Conservation (phyloP, 2,329 filamentous ascomycete genomes). For the Xylaria polymorpha region DNA sequence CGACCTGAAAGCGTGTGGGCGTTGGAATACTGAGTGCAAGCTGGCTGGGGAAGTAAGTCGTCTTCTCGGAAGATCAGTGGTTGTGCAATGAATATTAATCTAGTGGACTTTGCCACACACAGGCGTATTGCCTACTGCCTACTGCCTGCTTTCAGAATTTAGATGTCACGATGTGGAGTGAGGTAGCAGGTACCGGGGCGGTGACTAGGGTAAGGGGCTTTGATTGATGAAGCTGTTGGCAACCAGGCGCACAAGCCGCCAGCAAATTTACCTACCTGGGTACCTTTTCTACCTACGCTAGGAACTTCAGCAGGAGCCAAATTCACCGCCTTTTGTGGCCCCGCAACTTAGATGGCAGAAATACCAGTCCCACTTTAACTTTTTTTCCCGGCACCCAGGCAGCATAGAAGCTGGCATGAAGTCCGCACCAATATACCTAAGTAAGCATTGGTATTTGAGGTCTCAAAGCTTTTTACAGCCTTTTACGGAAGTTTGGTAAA, state of each 20-base stretch:
- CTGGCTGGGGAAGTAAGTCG: background rate
- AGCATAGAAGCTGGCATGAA: background rate
- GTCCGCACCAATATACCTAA: background rate
- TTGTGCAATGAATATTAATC: constrained; percentile 8
- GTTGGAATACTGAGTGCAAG: background rate
- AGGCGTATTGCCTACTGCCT: background rate
- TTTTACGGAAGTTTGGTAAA: background rate
- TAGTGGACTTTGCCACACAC: background rate
- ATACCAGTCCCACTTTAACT: constrained; percentile 19
- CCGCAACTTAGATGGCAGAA: constrained; percentile 37
- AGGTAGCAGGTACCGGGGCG: background rate
- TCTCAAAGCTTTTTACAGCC: too few relatives aligned
- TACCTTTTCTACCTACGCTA: background rate
- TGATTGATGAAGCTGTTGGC: constrained; percentile 13
- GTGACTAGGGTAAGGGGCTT: constrained; percentile 1
- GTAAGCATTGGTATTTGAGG: too few relatives aligned
- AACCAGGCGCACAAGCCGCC: background rate
- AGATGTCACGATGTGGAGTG: constrained; percentile 12
- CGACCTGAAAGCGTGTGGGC: background rate
- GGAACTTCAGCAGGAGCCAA: background rate
- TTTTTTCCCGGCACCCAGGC: constrained; percentile 20
- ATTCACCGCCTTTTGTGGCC: constrained; percentile 36
- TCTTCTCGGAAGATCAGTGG: background rate
- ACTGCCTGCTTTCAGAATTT: background rate
- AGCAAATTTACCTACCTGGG: background rate